Conservation (phyloP, 495 filamentous ascomycete genomes). For the Articulospora tetracladia region DNA sequence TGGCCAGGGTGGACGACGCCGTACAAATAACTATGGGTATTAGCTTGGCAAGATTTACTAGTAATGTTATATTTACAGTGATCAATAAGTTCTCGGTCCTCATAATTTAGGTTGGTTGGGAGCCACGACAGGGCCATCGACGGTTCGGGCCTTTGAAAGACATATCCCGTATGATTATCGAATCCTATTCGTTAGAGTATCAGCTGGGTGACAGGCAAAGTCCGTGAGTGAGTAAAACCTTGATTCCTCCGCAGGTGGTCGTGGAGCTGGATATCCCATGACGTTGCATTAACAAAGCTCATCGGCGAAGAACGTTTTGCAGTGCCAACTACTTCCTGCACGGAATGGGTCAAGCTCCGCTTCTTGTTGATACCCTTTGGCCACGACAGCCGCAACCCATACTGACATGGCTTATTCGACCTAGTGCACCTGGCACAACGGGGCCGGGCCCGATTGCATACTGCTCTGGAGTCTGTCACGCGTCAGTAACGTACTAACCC, state of each 20-base stretch:
- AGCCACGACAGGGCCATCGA: slow-evolving; percentile 20
- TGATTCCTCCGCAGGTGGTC: slow-evolving; percentile 12
- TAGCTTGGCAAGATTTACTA: slow-evolving; percentile 4
- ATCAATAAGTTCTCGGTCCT: slow-evolving; percentile 22
- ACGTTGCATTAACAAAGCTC: slow-evolving; percentile 19
- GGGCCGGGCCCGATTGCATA: slow-evolving; percentile 17
- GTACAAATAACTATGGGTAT: slow-evolving; percentile 15
- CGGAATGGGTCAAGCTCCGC: slow-evolving; percentile 16
- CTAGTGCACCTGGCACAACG: slow-evolving; percentile 21
- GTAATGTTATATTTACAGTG: slow-evolving; percentile 14
- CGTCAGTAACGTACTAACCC: slow-evolving; percentile 10
- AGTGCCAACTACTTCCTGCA: slow-evolving; percentile 6
- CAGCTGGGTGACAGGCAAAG: not conserved
- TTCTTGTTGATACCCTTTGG: slow-evolving; percentile 19
- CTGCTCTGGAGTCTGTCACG: slow-evolving; percentile 18
- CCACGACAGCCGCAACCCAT: slow-evolving; percentile 24
- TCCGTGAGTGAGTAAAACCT: slow-evolving; percentile 7
- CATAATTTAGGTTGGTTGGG: slow-evolving; percentile 13
- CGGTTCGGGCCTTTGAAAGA: slow-evolving; percentile 12
- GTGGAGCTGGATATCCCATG: slow-evolving; percentile 18
- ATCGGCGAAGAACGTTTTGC: slow-evolving; percentile 2
- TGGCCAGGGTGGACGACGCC: slow-evolving; percentile 16
- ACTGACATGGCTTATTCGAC: slow-evolving; percentile 21
- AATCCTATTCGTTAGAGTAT: slow-evolving; percentile 6
- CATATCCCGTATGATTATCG: slow-evolving; percentile 11